phyloP scores from a whole-genome alignment of 1,139 yeast genomes.

The Candida smagusa region DNA sequence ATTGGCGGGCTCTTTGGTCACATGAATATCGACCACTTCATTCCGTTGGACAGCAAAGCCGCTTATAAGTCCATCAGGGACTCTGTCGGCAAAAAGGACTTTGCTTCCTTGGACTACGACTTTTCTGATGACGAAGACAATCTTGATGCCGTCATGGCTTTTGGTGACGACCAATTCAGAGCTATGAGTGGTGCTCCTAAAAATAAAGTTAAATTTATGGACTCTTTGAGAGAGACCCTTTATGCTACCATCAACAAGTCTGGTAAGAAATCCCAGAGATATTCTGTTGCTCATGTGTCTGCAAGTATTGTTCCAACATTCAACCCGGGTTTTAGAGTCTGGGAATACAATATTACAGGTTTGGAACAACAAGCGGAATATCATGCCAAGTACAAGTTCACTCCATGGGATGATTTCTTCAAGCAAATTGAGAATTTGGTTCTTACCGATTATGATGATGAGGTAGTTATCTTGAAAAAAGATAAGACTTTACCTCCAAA shows the following conservation, averaged over 20 bases:
- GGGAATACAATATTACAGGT: constrained; percentile 77
- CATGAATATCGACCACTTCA: constrained; percentile 84
- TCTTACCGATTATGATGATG: constrained; percentile 19
- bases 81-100: constrained; percentile 6
- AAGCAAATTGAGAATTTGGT: constrained; percentile 36
- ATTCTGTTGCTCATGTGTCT: constrained; percentile 65
- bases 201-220: constrained; percentile 62
- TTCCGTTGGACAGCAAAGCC: constrained; percentile 67
- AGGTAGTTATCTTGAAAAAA: constrained; percentile 17
- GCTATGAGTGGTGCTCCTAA: constrained; percentile 60
- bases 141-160: constrained; percentile 10
- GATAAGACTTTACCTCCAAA: constrained; percentile 69
- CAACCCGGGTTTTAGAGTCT: constrained; percentile 76
- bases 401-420: constrained; percentile 59
- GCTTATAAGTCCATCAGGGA: constrained; percentile 53
- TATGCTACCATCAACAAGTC: constrained; percentile 50
- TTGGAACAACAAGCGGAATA: constrained; percentile 12
- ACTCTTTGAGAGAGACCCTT: constrained; percentile 46
- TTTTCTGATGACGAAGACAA: constrained; percentile 11
- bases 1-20: constrained; percentile 85
- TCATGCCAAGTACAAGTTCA: constrained; percentile 16
- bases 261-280: constrained; percentile 53
- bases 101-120: constrained; percentile 5
- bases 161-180: constrained; percentile 18
- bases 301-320: constrained; percentile 84